Percentiles rank a stretch among this genome's conserved stretches.
Conservation (phyloP, 2,329 filamentous ascomycete species). For the Thelonectria olida region DNA sequence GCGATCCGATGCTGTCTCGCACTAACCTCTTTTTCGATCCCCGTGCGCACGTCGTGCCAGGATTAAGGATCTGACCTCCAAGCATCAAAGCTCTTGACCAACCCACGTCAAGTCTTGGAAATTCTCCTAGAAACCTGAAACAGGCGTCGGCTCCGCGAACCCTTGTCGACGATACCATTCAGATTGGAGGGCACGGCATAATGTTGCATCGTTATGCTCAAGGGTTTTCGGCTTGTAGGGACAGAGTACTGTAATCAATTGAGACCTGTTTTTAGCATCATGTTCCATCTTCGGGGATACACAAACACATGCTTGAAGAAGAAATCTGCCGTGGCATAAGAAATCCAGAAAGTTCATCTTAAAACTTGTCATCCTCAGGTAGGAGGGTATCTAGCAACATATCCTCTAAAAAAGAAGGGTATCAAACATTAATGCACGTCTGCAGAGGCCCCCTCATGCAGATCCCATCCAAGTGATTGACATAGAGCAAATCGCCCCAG, state of each 20-base stretch:
- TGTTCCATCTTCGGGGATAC: neutral
- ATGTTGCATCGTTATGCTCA: conserved; percentile 19
- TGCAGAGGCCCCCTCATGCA: conserved; percentile 23
- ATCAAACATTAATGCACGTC: conserved; percentile 37
- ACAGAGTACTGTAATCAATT: neutral
- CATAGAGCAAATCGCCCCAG: conserved; percentile 8
- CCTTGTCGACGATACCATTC: neutral
- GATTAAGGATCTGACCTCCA: neutral
- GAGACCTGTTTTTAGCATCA: conserved; percentile 6
- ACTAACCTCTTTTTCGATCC: neutral
- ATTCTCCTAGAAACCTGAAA: conserved; percentile 19
- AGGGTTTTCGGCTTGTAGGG: neutral
- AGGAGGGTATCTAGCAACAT: conserved; percentile 18
- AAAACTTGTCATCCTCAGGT: conserved; percentile 9
- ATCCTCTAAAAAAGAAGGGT: conserved; percentile 32
- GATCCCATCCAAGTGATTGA: conserved; percentile 16
- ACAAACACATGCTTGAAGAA: neutral
- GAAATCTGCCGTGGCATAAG: neutral
- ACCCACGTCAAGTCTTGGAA: neutral
- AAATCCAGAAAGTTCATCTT: neutral
- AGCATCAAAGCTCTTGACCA: too few relatives aligned
- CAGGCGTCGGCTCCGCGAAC: conserved; percentile 11
- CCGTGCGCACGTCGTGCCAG: neutral
- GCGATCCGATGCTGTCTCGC: neutral
- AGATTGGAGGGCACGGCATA: conserved; percentile 17